These are phyloP conservation scores for Monocercomonoides exilis DNA, from an alignment of 78 protist genomes.

Conservation along the genomic window DNA sequence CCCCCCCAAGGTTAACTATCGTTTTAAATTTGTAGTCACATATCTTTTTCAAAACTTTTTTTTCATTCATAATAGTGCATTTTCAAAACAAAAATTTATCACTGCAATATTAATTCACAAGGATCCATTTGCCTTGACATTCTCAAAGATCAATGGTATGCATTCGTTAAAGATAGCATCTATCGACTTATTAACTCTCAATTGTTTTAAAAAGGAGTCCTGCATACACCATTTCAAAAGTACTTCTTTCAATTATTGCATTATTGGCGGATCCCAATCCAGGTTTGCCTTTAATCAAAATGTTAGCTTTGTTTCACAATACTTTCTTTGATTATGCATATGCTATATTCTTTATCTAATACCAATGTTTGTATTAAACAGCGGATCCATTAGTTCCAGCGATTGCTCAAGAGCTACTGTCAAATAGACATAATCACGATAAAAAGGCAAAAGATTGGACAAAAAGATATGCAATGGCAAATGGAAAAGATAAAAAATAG, in stretches of 20 bases:
- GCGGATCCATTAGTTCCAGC: slow-evolving; percentile 89
- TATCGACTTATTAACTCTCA: background rate
- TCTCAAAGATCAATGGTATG: slow-evolving; percentile 77
- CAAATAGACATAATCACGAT: background rate
- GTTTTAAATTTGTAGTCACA: background rate
- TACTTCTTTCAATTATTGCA: slow-evolving; percentile 70
- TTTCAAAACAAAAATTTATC: slow-evolving; percentile 78
- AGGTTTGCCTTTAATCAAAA: too few relatives aligned
- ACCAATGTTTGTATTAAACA: background rate
- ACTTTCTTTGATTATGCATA: too few relatives aligned
- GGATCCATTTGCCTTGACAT: slow-evolving; percentile 88
- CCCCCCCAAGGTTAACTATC: background rate
- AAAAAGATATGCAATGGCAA: background rate
- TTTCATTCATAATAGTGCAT: background rate
- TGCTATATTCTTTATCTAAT: too few relatives aligned
- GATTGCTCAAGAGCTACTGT: slow-evolving; percentile 49
- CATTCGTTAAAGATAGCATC: slow-evolving; percentile 51
- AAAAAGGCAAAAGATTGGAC: background rate
- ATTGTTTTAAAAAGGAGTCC: background rate
- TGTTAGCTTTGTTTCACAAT: too few relatives aligned
- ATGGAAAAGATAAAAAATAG: slow-evolving; percentile 30
- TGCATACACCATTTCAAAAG: slow-evolving; percentile 1
- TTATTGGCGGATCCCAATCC: slow-evolving; percentile 88
- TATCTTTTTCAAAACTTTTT: background rate
- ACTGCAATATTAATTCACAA: slow-evolving; percentile 68